Base-by-base conservation (phyloP, 2,329 filamentous ascomycete species). In the Phialemonium atrogriseum region DNA sequence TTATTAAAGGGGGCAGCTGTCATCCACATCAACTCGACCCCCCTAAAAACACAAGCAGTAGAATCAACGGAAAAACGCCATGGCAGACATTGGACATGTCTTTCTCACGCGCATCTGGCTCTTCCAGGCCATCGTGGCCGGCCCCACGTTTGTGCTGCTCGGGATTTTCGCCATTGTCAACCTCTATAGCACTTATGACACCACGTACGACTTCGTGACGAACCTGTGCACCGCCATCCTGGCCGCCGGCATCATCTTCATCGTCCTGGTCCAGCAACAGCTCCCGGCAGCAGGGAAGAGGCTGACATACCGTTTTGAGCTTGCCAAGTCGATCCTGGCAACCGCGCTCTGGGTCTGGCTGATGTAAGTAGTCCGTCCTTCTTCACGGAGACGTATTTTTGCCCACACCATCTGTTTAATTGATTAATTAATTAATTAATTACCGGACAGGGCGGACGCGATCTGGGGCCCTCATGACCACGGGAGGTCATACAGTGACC, bases 321-420 rank as follows among this genome's bases (percentile, higher is more conserved):
- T 30, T 5, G 22, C n/a, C 34, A 36, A 36, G 25, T 23, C 34
- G 25, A 17, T 13, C 5, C 21, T 36, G 20, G 34, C 34, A 3
- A 36, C 34, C 8, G 30, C 24, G 10, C 10, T 36, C 15, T 36
- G 34, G 34, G 10, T 33, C 10, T 36, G 34, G 34, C 20, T 36
- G 10, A 29, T 36, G 30, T n/a, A n/a, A n/a, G n/a, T n/a, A n/a
- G n/a, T n/a, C n/a, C n/a, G n/a, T n/a, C n/a, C n/a, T n/a, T n/a
- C n/a, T n/a, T n/a, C n/a, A n/a, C n/a, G n/a, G n/a, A n/a, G n/a
- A n/a, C n/a, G n/a, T n/a, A n/a, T n/a, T n/a, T n/a, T n/a, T n/a
- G n/a, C n/a, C n/a, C n/a, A n/a, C n/a, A n/a, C n/a, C n/a, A n/a
- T n/a, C n/a, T n/a, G n/a, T n/a, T n/a, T n/a, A n/a, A n/a, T n/a